These are phyloP conservation scores for Tetrahymena borealis DNA, from an alignment of 73 alveolate genomes.

Conservation along the genomic window DNA sequence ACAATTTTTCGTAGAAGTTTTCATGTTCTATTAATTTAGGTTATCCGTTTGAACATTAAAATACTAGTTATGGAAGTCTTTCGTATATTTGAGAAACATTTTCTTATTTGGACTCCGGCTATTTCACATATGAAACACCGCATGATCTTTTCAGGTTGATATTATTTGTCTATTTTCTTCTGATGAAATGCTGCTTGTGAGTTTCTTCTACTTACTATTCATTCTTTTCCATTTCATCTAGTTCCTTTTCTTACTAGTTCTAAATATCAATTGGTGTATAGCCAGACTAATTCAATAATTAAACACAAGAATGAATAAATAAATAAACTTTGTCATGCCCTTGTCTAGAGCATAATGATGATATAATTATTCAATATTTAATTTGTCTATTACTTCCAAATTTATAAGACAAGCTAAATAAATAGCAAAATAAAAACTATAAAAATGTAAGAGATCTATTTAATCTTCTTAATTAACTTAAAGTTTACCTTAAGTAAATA, in stretches of 20 bases:
- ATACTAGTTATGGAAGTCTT: conserved; percentile 33
- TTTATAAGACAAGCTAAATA: too few relatives aligned
- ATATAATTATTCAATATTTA: too few relatives aligned
- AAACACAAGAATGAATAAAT: too few relatives aligned
- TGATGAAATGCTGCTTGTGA: conserved; percentile 54
- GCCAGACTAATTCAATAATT: conserved; percentile 34
- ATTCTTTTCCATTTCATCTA: conserved; percentile 13
- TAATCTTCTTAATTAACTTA: too few relatives aligned
- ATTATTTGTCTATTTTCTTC: conserved; percentile 38
- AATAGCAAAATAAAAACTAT: too few relatives aligned
- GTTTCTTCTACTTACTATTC: conserved; percentile 21
- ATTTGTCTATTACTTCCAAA: too few relatives aligned
- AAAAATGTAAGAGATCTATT: too few relatives aligned
- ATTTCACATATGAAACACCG: conserved; percentile 71
- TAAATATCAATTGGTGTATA: conserved; percentile 36
- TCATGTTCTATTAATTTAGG: conserved; percentile 8
- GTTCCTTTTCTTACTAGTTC: conserved; percentile 13
- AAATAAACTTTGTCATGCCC: too few relatives aligned
- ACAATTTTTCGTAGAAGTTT: conserved; percentile 8
- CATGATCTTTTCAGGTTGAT: conserved; percentile 61
- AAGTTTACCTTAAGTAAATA: too few relatives aligned
- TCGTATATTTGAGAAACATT: conserved; percentile 39
- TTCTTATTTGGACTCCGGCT: conserved; percentile 54
- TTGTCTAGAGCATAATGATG: too few relatives aligned
- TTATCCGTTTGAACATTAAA: conserved; percentile 32